phyloP scores from a whole-genome alignment of 306 rosid species.

The Lablab purpureus region DNA sequence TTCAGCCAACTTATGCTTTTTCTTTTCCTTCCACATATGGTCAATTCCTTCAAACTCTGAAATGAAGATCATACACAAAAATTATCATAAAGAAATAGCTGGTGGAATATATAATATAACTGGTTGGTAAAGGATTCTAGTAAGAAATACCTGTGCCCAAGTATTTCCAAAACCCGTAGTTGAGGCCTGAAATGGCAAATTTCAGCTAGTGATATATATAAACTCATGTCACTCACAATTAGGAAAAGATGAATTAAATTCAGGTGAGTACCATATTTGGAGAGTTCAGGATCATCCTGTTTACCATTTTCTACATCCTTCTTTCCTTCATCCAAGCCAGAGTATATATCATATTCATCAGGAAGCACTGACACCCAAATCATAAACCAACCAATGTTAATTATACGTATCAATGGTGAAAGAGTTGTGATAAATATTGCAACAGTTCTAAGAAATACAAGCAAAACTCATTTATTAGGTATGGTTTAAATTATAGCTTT shows the following conservation, averaged over 20 bases:
- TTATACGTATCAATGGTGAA: too few species aligned
- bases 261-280: background rate
- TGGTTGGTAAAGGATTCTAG: background rate
- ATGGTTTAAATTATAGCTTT: too few species aligned
- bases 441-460: too few species aligned
- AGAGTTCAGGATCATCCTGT: background rate
- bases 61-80: background rate
- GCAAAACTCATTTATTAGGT: too few species aligned
- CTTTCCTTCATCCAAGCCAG: too few species aligned
- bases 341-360: background rate
- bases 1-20: constrained; percentile 2
- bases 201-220: background rate
- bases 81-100: background rate
- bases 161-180: constrained; percentile 25
- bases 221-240: background rate
- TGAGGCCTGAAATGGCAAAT: constrained; percentile 17
- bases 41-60: background rate
- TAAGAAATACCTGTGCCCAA: background rate
- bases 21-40: background rate
- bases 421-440: too few species aligned
- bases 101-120: background rate
- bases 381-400: background rate
- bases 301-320: constrained; percentile 9
- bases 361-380: constrained; percentile 37
- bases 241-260: too few species aligned